Evolutionary conservation across 202 grass and related monocot genomes (phyloP).

Genomic region (Schoenoplectus triqueter): DNA sequence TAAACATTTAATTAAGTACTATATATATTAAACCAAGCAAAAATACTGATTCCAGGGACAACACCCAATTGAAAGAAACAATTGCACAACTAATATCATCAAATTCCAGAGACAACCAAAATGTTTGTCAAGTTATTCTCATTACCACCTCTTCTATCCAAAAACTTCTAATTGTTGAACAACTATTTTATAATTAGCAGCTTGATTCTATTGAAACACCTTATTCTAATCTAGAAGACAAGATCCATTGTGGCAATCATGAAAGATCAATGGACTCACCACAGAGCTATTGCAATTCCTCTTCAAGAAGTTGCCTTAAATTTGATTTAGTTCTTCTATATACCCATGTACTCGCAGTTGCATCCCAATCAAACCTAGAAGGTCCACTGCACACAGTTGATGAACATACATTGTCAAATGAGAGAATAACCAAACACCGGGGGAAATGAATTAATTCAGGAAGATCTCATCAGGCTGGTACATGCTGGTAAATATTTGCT

Average conservation of each 20-base stretch:
- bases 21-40: neutral
- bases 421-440: slow-evolving; percentile 15
- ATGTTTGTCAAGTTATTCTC: neutral
- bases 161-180: slow-evolving; percentile 8
- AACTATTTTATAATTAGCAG: neutral
- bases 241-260: slow-evolving; percentile 27
- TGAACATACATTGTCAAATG: slow-evolving; percentile 12
- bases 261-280: slow-evolving; percentile 59
- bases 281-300: slow-evolving; percentile 72
- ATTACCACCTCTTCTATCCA: neutral
- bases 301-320: slow-evolving; percentile 57
- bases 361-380: slow-evolving; percentile 89
- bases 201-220: neutral
- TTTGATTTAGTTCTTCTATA: slow-evolving; percentile 71
- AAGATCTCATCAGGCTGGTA: neutral
- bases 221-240: neutral
- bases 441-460: neutral
- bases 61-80: neutral
- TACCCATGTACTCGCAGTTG: slow-evolving; percentile 51
- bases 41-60: neutral
- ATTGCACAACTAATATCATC: neutral
- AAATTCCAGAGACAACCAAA: neutral
- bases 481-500: neutral
- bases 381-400: slow-evolving; percentile 53
- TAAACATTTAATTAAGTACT: neutral